Evolutionary conservation across 805 yeast genomes (phyloP).

Genomic region (Wickerhamomyces mucosus): DNA sequence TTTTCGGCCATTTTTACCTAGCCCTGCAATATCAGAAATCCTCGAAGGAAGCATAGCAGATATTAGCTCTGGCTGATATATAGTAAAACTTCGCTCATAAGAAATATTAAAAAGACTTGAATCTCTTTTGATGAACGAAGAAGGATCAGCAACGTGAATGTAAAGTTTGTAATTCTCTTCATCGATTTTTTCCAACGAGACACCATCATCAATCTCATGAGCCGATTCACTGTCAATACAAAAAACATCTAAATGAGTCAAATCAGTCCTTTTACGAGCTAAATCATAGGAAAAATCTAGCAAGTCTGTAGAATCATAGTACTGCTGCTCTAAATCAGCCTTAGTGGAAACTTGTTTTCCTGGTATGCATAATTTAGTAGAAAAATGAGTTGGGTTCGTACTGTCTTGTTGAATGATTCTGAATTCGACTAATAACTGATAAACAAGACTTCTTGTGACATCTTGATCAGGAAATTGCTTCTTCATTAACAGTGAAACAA

Average conservation of each 20-base stretch:
- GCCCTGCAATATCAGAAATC: slow-evolving; percentile 40
- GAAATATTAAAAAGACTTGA: slow-evolving; percentile 43
- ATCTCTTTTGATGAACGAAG: slow-evolving; percentile 41
- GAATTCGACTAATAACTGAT: slow-evolving; percentile 33
- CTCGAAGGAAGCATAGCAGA: slow-evolving; percentile 62
- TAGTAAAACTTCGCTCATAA: slow-evolving; percentile 49
- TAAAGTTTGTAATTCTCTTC: slow-evolving; percentile 33
- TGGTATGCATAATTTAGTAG: slow-evolving; percentile 37
- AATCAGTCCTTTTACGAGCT: slow-evolving; percentile 27
- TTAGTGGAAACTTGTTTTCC: slow-evolving; percentile 30
- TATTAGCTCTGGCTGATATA: slow-evolving; percentile 61
- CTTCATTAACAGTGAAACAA: slow-evolving; percentile 32
- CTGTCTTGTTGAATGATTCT: slow-evolving; percentile 13
- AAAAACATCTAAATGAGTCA: slow-evolving; percentile 44
- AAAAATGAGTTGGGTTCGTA: slow-evolving; percentile 44
- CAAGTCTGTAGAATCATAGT: slow-evolving; percentile 26
- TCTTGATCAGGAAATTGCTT: slow-evolving; percentile 25
- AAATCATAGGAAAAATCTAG: slow-evolving; percentile 7
- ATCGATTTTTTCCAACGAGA: slow-evolving; percentile 40
- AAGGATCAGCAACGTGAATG: slow-evolving; percentile 83
- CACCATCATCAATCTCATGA: slow-evolving; percentile 90
- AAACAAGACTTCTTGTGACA: slow-evolving; percentile 44
- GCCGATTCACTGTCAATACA: slow-evolving; percentile 80
- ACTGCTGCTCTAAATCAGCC: slow-evolving; percentile 34
- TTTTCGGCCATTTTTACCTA: slow-evolving; percentile 31